These are phyloP conservation scores for Cyclotella kingstonii DNA, from an alignment of 108 stramenopile genomes.

Conservation along the genomic window DNA sequence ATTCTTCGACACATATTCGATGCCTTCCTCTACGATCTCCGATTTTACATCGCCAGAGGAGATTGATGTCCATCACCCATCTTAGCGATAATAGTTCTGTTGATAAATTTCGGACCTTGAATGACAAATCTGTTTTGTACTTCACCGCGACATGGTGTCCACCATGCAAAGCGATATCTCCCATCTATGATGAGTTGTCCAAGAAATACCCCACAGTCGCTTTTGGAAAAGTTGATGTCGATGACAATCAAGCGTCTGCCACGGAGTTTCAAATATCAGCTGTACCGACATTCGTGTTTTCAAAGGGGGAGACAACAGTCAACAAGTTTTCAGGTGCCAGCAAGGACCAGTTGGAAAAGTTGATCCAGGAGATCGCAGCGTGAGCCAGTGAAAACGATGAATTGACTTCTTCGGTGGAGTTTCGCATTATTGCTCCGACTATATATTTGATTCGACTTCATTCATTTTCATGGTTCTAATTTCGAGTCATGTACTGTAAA, in stretches of 20 bases:
- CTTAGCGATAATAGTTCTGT: conserved; percentile 62
- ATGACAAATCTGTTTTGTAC: conserved; percentile 68
- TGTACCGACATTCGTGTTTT: conserved; percentile 79
- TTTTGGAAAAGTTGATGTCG: conserved; percentile 82
- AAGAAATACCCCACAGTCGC: conserved; percentile 59
- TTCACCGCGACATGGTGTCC: conserved; percentile 79
- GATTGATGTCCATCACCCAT: conserved; percentile 69
- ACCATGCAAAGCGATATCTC: conserved; percentile 66
- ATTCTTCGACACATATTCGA: too few relatives aligned
- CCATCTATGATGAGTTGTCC: conserved; percentile 69
- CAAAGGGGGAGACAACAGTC: conserved; percentile 44
- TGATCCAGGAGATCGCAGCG: conserved; percentile 49
- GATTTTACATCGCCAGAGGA: conserved; percentile 14
- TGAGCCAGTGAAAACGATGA: too few relatives aligned
- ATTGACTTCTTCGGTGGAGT: too few relatives aligned
- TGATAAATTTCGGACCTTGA: conserved; percentile 65
- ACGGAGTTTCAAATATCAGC: conserved; percentile 63
- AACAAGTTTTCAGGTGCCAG: conserved; percentile 73
- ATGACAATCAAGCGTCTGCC: conserved; percentile 70
- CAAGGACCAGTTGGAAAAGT: conserved; percentile 50
- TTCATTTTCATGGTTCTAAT: too few relatives aligned
- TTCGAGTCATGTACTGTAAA: too few relatives aligned
- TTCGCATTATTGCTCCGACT: too few relatives aligned
- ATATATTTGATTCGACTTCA: too few relatives aligned
- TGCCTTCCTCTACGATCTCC: too few relatives aligned